phyloP scores from a whole-genome alignment of 805 yeast species.

The Saturnispora serradocipensis region DNA sequence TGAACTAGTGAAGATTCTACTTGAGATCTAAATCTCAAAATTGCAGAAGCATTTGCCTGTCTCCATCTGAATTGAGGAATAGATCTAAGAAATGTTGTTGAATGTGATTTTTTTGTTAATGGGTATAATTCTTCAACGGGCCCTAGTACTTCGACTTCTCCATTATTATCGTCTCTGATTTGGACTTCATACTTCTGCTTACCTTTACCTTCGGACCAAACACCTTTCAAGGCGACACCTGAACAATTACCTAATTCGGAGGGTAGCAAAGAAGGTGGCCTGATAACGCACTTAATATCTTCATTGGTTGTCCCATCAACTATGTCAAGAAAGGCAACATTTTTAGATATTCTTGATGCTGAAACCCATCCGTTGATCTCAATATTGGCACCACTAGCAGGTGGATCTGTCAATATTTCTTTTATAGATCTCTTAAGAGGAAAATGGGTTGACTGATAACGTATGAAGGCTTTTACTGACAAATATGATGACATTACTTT shows the following conservation, averaged over 20 bases:
- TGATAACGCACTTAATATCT: constrained; percentile 48
- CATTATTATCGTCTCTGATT: constrained; percentile 24
- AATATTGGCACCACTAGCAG: constrained; percentile 28
- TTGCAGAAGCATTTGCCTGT: constrained; percentile 52
- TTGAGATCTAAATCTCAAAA: constrained; percentile 64
- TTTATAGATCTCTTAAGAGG: constrained; percentile 14
- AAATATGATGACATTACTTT: not conserved
- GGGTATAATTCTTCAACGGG: constrained; percentile 60
- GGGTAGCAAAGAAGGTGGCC: constrained; percentile 28
- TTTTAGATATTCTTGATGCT: constrained; percentile 63
- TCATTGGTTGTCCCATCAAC: constrained; percentile 62
- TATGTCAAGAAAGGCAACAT: constrained; percentile 70
- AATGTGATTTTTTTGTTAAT: constrained; percentile 69
- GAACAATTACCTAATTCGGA: constrained; percentile 32
- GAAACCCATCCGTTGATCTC: constrained; percentile 66
- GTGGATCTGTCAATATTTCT: constrained; percentile 29
- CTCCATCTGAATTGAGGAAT: constrained; percentile 75
- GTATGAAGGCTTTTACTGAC: not conserved
- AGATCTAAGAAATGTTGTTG: constrained; percentile 56
- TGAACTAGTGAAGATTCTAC: constrained; percentile 44
- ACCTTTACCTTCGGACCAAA: constrained; percentile 38
- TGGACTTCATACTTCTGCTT: constrained; percentile 45
- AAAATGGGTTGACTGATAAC: not conserved
- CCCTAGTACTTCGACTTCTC: constrained; percentile 44
- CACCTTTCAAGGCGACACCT: constrained; percentile 22